Base-by-base conservation (phyloP, 805 yeast species). In the Yamadazyma nakazawae region DNA sequence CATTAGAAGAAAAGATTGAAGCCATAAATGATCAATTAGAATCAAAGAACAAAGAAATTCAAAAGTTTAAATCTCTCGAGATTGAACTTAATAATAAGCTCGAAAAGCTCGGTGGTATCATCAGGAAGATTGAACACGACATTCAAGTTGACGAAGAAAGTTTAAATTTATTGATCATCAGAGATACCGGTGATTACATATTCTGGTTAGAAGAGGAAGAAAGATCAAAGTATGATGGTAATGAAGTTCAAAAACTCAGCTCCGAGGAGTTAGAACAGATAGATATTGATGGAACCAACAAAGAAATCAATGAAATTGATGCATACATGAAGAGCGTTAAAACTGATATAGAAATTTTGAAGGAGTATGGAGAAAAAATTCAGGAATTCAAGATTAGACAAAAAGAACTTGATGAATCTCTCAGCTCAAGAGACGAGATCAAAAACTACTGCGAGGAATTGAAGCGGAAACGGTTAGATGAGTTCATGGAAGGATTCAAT, bases 401-500 rank as follows among this genome's bases (percentile, higher is more conserved):
- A 55, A 55, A 61, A 0, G 94, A 85, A 48, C 68, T 92, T 55
- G 85, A 86, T 54, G 70, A 68, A 17, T 83, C 97, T 0, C 84
- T 89, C 2, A 66, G 66, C 16, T 63, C 72, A 47, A 77, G 96
- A 57, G 96, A 92, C 54, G 70, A 68, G 14, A 71, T 81, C 49
- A 81, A 85, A 53, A 72, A 67, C 38, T 66, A 71, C 41, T 76
- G 84, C 44, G 96, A 88, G 57, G 84, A 80, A 13, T 70, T 89
- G 54, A 85, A 85, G 61, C 79, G 84, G 46, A 81, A 76, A 49
- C 73, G 98, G 44, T 73, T 86, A 45, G 90, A 84, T 51, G 97
- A 94, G 63, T 94, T 94, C 60, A 90, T 90, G 96, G 81, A 79
- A 51, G 99, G 99, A 0, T 94, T 95, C 69, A 80, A 83, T 54